Evolutionary conservation across 2,329 filamentous ascomycete genomes (phyloP), one percentile per base, ranked within the genome.

Genomic region (Microsporum canis): DNA sequence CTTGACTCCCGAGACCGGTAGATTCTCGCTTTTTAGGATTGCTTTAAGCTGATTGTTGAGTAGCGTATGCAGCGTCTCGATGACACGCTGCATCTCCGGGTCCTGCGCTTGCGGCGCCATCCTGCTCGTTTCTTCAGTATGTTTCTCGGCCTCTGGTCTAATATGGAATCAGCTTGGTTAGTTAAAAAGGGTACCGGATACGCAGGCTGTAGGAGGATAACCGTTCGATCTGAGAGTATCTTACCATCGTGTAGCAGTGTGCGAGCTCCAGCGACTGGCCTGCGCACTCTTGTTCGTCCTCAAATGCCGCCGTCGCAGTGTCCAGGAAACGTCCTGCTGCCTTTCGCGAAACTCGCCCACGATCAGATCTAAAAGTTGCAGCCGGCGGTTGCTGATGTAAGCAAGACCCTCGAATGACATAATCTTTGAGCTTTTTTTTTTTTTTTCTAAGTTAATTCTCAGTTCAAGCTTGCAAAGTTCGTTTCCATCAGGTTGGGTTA

Each of bases 1-100:
- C 79, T 99, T 99, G 69, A 94, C 87, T 23, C 94, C 94, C 33
- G 87, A 88, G 63, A 89, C 87, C 66, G 84, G 82, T 39, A 95
- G 78, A 55, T 85, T 82, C 76, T 95, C 89, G 63, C 82, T 78
- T 65, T 84, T 82, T 70, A 92, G 88, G 66, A 97, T 86, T 59
- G 80, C 80, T 68, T 90, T 88, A 57, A 96, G 82, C 68, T 91
- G 85, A 63, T 77, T 78, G 69, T 84, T 85, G 60, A 84, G 77
- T 59, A 86, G 73, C 6, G 75, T 79, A 69, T 83, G 84, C 57
- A 81, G 74, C 65, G 77, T 73, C 58, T 74, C 73, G 57, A 73
- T 71, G 27, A 80, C 71, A 61, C 69, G 67, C 57, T 71, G 69
- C 29, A 75, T 71, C 65, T 79, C 76, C 43, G 79, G 63, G 49